Evolutionary conservation across 1,139 yeast genomes (phyloP).

Genomic region (Lodderomyces elongisporus): DNA sequence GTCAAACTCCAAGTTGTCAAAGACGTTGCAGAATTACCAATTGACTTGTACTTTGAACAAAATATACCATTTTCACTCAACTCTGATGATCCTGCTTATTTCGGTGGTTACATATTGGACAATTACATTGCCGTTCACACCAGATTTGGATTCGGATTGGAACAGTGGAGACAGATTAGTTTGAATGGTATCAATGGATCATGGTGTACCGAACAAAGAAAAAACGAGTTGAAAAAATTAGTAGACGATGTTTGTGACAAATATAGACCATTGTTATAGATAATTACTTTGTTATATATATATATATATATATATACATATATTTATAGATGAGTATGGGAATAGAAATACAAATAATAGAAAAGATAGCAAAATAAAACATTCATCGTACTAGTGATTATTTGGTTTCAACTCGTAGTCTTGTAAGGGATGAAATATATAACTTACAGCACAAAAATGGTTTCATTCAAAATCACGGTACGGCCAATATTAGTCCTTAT

Average conservation of each 20-base stretch:
- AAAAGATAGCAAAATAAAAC: too few species aligned
- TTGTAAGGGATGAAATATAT: too few species aligned
- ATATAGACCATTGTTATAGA: too few species aligned
- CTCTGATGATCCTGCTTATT: slow-evolving; percentile 84
- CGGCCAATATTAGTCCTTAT: too few species aligned
- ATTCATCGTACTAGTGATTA: too few species aligned
- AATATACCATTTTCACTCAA: slow-evolving; percentile 71
- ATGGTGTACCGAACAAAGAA: slow-evolving; percentile 55
- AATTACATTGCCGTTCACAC: slow-evolving; percentile 64
- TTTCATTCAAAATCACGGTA: too few species aligned
- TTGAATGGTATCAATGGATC: slow-evolving; percentile 63
- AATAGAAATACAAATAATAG: too few species aligned
- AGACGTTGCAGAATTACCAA: slow-evolving; percentile 61
- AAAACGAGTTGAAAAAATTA: slow-evolving; percentile 37
- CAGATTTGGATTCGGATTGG: slow-evolving; percentile 52
- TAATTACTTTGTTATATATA: too few species aligned
- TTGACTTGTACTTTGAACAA: slow-evolving; percentile 51
- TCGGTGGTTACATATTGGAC: slow-evolving; percentile 76
- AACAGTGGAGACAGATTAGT: slow-evolving; percentile 57
- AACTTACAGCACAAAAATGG: too few species aligned
- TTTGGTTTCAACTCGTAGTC: too few species aligned
- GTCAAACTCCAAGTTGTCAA: slow-evolving; percentile 69
- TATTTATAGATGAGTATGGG: too few species aligned
- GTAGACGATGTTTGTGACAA: slow-evolving; percentile 47
- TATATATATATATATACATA: too few species aligned